Base-by-base conservation (phyloP, 768 basidiomycete species). In the Termitomyces sp. region DNA sequence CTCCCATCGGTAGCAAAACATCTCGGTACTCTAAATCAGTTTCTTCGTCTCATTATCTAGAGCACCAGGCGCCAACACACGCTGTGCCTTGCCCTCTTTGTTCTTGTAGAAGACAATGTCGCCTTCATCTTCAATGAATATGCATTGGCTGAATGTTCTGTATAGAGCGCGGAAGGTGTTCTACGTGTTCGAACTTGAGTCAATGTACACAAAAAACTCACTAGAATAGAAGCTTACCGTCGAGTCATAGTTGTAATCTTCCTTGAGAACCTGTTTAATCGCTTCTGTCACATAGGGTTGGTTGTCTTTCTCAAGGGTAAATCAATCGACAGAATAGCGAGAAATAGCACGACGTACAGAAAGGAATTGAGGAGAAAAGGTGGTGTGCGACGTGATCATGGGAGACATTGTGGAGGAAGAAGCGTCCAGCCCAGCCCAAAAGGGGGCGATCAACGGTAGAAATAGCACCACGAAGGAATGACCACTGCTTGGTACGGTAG, bases 91-190 rank as follows among this genome's bases (percentile, higher is more conserved):
- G 6, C 83, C 83, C 15, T 78, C 61, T 55, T 69, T 73, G 64
- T 84, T 79, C 68, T 80, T 82, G 71, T 83, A 84, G 64, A 86
- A 85, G 0, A 85, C 73, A 58, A 85, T 78, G 45, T 78, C 76
- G 12, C 82, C 84, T 28, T 84, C 77, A 50, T 85, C 83, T 62
- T 86, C 84, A 47, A 85, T 79, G 68, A 84, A 85, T 57, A 73
- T 73, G 68, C 85, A 85, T 60, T 82, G 68, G 0, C 78, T 81
- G 67, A 85, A 85, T 2, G 81, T 76, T 45, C 82, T 75, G 62
- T 81, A 84, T 9, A 85, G 76, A 3, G 83, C 81, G 17, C 78
- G 74, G 71, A 85, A 83, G 4, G 79, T 73, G 63, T 80, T 81
- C 79, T 82, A n/a, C 5, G 8, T 45, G 15, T 59, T 56, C 55